phyloP scores from a whole-genome alignment of 139 green algal genomes.

The Pseudopediastrum boryanum region DNA sequence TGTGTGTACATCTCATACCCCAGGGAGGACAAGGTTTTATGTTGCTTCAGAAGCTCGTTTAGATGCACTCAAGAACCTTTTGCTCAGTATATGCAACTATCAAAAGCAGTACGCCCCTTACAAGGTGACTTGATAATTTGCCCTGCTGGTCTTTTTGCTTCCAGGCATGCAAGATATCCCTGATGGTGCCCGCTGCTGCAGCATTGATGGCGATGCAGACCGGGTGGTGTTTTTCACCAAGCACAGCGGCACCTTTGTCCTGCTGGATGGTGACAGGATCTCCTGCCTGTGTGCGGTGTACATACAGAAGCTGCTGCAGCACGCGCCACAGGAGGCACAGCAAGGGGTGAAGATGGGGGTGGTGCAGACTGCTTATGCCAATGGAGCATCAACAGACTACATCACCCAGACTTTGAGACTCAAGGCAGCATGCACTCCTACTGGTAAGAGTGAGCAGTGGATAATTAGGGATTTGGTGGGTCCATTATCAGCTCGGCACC shows the following conservation, averaged over 20 bases:
- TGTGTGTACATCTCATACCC: too few relatives aligned
- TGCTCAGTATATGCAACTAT: too few relatives aligned
- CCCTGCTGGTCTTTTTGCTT: not conserved
- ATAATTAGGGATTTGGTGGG: too few relatives aligned
- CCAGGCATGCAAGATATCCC: conserved; percentile 18
- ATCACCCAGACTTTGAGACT: conserved; percentile 57
- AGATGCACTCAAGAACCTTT: too few relatives aligned
- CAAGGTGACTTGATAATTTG: too few relatives aligned
- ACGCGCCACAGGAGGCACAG: conserved; percentile 51
- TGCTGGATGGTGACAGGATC: conserved; percentile 97
- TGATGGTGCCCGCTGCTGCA: conserved; percentile 41
- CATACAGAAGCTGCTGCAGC: conserved; percentile 60
- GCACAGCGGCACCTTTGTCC: conserved; percentile 28
- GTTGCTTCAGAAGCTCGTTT: too few relatives aligned
- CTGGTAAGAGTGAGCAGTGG: too few relatives aligned
- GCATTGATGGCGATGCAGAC: conserved; percentile 96
- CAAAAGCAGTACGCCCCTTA: too few relatives aligned
- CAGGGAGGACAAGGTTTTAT: too few relatives aligned
- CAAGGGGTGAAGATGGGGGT: conserved; percentile 74
- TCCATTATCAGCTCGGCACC: too few relatives aligned
- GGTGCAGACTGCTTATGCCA: conserved; percentile 99
- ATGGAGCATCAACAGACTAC: conserved; percentile 87
- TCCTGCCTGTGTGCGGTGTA: conserved; percentile 79
- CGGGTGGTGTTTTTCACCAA: conserved; percentile 92
- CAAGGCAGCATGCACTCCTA: too few relatives aligned